A percentile compares a stretch with the other conserved stretches of the same genome.
phyloP scores from a whole-genome alignment of 2,329 filamentous ascomycete genomes.

The Cryphonectria carpinicola region DNA sequence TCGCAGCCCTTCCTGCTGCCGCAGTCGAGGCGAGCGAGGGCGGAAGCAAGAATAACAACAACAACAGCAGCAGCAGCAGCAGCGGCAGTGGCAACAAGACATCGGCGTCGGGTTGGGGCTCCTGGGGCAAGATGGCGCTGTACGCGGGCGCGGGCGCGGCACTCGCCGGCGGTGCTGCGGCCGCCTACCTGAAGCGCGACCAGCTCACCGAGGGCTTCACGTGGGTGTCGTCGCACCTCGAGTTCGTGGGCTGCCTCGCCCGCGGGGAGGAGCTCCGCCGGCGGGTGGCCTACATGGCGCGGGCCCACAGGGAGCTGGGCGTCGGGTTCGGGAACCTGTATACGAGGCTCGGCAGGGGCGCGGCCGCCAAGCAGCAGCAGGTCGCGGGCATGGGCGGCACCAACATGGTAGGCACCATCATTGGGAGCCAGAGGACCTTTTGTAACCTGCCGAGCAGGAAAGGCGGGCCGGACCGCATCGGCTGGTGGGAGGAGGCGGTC shows the following conservation, averaged over 20 bases:
- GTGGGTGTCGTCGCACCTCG: conserved; percentile 89
- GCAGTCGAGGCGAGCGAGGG: conserved; percentile 39
- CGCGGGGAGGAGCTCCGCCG: conserved; percentile 80
- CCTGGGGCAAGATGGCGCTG: conserved; percentile 84
- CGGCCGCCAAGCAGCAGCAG: conserved; percentile 49
- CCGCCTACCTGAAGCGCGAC: conserved; percentile 84
- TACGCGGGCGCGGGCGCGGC: conserved; percentile 83
- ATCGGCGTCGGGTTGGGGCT: conserved; percentile 61
- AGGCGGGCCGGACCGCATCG: conserved; percentile 37
- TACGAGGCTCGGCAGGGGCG: conserved; percentile 76
- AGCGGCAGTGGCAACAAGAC: conserved; percentile 26
- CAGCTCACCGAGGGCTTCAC: conserved; percentile 74
- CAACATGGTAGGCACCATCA: conserved; percentile 62
- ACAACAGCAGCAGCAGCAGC: conserved; percentile 32
- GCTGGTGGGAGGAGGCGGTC: conserved; percentile 70
- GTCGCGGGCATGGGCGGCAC: conserved; percentile 57
- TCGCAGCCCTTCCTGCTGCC: conserved; percentile 43
- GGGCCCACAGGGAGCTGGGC: conserved; percentile 64
- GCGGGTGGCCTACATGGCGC: conserved; percentile 70
- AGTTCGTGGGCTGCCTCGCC: conserved; percentile 89
- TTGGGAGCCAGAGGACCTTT: conserved; percentile 80
- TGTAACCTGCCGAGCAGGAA: conserved; percentile 74
- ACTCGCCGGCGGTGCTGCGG: conserved; percentile 79
- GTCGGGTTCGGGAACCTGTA: conserved; percentile 88
- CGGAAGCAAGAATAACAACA: too few relatives aligned